Evolutionary conservation across 2,329 filamentous ascomycete genomes (phyloP).

Genomic region (Celoporthe dispersa): DNA sequence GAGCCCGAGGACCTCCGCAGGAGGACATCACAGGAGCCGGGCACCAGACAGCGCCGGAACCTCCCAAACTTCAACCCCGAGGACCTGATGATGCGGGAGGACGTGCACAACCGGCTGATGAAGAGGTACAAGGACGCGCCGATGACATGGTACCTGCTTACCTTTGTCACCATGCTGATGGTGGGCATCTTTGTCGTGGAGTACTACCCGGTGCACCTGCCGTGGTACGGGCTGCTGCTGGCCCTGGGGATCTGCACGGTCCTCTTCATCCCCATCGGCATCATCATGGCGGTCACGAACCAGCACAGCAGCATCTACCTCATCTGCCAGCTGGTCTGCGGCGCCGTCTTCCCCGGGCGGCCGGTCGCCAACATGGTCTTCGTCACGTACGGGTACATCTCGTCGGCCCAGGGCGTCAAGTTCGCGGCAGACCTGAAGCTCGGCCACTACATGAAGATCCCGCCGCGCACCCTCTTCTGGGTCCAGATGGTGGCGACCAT

Average conservation of each 20-base stretch:
- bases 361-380: constrained; percentile 95
- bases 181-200: constrained; percentile 85
- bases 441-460: constrained; percentile 88
- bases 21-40: constrained; percentile 24
- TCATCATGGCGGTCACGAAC: constrained; percentile 92
- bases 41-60: constrained; percentile 14
- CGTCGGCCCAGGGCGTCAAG: constrained; percentile 85
- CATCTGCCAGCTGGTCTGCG: constrained; percentile 84
- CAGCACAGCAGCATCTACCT: constrained; percentile 86
- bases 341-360: constrained; percentile 79
- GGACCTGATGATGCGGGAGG: constrained; percentile 70
- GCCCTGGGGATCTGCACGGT: constrained; percentile 77
- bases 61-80: constrained; percentile 45
- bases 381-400: constrained; percentile 89
- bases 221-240: constrained; percentile 84
- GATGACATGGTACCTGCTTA: constrained; percentile 78
- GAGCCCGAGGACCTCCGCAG: constrained; percentile 19
- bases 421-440: constrained; percentile 88
- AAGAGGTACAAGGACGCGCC: constrained; percentile 80
- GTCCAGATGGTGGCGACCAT: constrained; percentile 78
- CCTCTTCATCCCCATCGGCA: constrained; percentile 88
- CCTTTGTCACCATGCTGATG: constrained; percentile 74
- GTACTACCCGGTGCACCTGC: constrained; percentile 81
- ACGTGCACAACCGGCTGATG: constrained; percentile 88
- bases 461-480: constrained; percentile 76